Evolutionary conservation across 306 rosid genomes (phyloP).

Genomic region (Comarum palustre): DNA sequence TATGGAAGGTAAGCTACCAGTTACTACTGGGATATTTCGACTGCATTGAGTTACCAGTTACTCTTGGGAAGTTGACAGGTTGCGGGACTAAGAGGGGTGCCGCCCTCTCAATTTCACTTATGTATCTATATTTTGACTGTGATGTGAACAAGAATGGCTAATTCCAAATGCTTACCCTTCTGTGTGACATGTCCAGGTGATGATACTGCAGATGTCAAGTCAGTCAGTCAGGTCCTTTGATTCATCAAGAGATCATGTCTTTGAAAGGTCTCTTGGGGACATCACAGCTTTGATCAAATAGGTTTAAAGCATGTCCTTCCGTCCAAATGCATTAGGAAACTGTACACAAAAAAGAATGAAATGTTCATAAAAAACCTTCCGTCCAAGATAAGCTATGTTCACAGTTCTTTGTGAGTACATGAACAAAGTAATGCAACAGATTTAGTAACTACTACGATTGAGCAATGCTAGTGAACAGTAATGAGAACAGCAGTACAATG

Average conservation of each 20-base stretch:
- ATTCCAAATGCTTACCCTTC: background rate
- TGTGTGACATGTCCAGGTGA: conserved; percentile 37
- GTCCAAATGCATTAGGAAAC: background rate
- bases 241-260: conserved; percentile 55
- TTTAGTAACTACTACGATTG: background rate
- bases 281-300: too few relatives aligned
- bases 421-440: conserved; percentile 1
- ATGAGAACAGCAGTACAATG: background rate
- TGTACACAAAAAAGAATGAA: background rate
- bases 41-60: too few relatives aligned
- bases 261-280: conserved; percentile 74
- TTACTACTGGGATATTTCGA: too few relatives aligned
- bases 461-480: background rate
- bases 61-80: background rate
- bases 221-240: conserved; percentile 56
- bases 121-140: background rate
- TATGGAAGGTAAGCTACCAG: too few relatives aligned
- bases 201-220: conserved; percentile 26
- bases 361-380: background rate
- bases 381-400: background rate
- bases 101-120: too few relatives aligned
- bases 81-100: background rate
- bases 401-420: background rate
- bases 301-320: background rate
- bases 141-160: background rate